Base-by-base conservation (phyloP, 352 stramenopile species). In the Thalassiosira mediterranea region DNA sequence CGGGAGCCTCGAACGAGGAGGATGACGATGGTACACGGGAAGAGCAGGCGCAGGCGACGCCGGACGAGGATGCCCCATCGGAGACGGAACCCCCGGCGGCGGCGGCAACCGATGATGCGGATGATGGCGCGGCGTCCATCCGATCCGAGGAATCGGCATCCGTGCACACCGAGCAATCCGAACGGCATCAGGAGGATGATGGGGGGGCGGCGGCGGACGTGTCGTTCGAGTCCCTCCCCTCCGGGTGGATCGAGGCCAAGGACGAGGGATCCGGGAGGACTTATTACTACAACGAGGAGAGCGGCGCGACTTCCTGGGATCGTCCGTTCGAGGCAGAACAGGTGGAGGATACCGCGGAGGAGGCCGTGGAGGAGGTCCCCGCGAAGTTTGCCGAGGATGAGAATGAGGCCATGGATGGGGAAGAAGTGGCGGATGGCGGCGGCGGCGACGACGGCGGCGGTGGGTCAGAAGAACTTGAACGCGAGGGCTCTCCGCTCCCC, bases 221-320 rank as follows among this genome's bases (percentile, higher is more conserved):
- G 34, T 42, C 34, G 34, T 42, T 42, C 11, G 51, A 69, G 31
- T 19, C 28, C 37, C 53, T 83, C 4, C 61, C 61, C 13, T 23
- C 59, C 1, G 65, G 64, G 44, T 90, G 83, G 83, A 51, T 80
- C 1, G 69, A 82, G 69, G 29, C 51, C 2, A 46, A 74, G n/a
- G 80, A 88, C 58, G 54, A 59, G 2, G 32, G 37, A 11, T 81
- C 58, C 47, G 80, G 80, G 21, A 28, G 64, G 19, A 23, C 48
- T 19, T 89, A 86, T 49, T 86, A 83, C 32, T 81, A 70, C 28
- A 83, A 84, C 56, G 46, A 69, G 19, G 37, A 40, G 21, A 87
- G 21, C 53, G 54, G 61, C 5, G 32, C 28, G 15, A 53, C 31
- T 4, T 51, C 54, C 17, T 64, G 54, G 54, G 17, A 64, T 4